Conservation (phyloP, 1,284 basidiomycete genomes). For the Cutaneotrichosporon sp. region DNA sequence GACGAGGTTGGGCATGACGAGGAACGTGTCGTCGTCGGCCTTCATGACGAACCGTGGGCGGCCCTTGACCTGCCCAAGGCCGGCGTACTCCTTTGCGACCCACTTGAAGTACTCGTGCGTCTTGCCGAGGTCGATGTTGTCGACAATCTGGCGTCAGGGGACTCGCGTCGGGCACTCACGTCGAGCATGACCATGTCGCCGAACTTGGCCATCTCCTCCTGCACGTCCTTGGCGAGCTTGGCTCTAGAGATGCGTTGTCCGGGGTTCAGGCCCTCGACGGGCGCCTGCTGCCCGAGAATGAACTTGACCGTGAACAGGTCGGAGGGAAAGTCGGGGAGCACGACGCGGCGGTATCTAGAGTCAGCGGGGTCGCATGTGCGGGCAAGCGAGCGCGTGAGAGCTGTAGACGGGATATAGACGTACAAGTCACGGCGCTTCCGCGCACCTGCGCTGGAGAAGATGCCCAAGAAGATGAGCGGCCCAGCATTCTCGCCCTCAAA, state of each 20-base stretch:
- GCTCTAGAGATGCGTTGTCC: slow-evolving; percentile 13
- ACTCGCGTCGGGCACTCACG: slow-evolving; percentile 36
- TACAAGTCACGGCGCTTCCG: slow-evolving; percentile 46
- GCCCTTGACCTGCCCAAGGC: slow-evolving; percentile 45
- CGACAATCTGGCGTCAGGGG: slow-evolving; percentile 39
- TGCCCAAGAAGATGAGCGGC: slow-evolving; percentile 49
- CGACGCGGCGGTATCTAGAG: slow-evolving; percentile 39
- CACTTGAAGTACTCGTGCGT: slow-evolving; percentile 55
- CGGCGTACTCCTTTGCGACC: slow-evolving; percentile 48
- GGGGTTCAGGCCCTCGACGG: background rate
- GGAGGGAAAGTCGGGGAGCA: slow-evolving; percentile 49
- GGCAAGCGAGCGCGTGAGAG: no score
- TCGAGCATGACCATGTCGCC: slow-evolving; percentile 53
- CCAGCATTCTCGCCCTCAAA: slow-evolving; percentile 38
- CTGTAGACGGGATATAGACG: no score
- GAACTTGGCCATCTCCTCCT: slow-evolving; percentile 44
- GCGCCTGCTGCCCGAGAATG: slow-evolving; percentile 45
- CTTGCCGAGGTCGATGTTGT: slow-evolving; percentile 55
- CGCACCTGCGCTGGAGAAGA: slow-evolving; percentile 47
- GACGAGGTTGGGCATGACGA: slow-evolving; percentile 55
- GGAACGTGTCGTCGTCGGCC: slow-evolving; percentile 55
- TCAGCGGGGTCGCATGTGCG: no score
- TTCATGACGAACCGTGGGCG: slow-evolving; percentile 55
- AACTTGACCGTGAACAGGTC: slow-evolving; percentile 52
- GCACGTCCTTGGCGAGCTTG: slow-evolving; percentile 14